phyloP scores from a whole-genome alignment of 1,284 basidiomycete genomes.

The Ceratobasidium sp. region DNA sequence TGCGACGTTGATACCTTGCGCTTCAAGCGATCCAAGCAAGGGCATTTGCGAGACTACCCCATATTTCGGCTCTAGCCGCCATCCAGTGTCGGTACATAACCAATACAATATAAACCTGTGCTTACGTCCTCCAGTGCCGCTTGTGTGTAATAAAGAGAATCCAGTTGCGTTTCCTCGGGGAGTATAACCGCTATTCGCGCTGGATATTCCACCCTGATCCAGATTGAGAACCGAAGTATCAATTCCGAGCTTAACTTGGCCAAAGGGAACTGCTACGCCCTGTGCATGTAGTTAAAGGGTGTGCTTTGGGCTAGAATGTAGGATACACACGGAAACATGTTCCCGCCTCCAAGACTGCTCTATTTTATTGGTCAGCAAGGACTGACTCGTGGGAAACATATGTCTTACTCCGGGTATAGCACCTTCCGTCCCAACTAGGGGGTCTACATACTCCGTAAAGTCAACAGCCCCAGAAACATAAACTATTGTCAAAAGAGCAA shows the following conservation, averaged over 20 bases:
- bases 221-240: conserved; percentile 30
- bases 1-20: conserved; percentile 4
- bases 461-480: not conserved
- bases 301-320: not conserved
- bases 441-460: conserved; percentile 5
- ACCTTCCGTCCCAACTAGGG: conserved; percentile 14
- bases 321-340: conserved; percentile 24
- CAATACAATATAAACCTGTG: not conserved
- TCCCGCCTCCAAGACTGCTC: conserved; percentile 31
- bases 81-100: not conserved
- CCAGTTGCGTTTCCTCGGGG: conserved; percentile 19
- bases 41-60: conserved; percentile 25
- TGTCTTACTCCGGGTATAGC: conserved; percentile 6
- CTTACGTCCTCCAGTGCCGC: conserved; percentile 20
- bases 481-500: not conserved
- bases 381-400: not conserved
- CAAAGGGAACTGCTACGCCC: conserved; percentile 21
- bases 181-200: conserved; percentile 25
- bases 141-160: conserved; percentile 21
- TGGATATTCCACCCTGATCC: conserved; percentile 23
- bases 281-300: not conserved
- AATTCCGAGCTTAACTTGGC: conserved; percentile 24
- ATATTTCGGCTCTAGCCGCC: conserved; percentile 6
- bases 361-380: not conserved
- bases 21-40: conserved; percentile 13